Percentiles rank a stretch among this genome's conserved stretches.
Evolutionary conservation across 371 early-diverging fungal genomes (phyloP).

Genomic region (Phascolomyces articulosus): DNA sequence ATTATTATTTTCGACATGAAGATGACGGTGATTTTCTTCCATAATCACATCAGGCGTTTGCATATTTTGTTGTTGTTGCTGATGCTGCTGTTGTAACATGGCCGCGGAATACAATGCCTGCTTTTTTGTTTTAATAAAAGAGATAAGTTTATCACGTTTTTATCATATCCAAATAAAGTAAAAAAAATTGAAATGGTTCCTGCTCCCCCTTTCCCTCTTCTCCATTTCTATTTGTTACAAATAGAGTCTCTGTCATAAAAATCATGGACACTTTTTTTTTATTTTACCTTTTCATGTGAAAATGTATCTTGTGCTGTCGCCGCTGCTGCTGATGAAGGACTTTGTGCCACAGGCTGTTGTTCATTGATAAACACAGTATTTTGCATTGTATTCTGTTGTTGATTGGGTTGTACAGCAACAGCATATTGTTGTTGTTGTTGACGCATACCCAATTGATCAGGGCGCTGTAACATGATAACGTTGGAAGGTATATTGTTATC

Average conservation of each 20-base stretch:
- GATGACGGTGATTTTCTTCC: too few relatives aligned
- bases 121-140: neutral
- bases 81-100: neutral
- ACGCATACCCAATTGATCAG: constrained; percentile 13
- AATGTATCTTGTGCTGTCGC: constrained; percentile 4
- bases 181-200: neutral
- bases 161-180: neutral
- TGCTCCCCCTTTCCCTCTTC: too few relatives aligned
- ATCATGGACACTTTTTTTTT: too few relatives aligned
- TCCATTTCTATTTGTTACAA: too few relatives aligned
- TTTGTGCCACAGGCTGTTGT: neutral
- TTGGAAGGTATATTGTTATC: constrained; percentile 8
- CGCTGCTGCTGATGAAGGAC: constrained; percentile 1
- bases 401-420: neutral
- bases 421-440: constrained; percentile 6
- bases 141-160: neutral
- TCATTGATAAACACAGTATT: constrained; percentile 6
- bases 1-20: too few relatives aligned
- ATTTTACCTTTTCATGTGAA: constrained; percentile 17
- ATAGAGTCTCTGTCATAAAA: too few relatives aligned
- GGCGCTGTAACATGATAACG: constrained; percentile 16
- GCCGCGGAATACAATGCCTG: constrained; percentile 6
- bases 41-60: too few relatives aligned
- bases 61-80: neutral
- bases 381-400: constrained; percentile 8